A percentile compares a stretch with the other conserved stretches of the same genome.
phyloP scores from a whole-genome alignment of 257 asterid species.

The Fraxinus pennsylvanica region DNA sequence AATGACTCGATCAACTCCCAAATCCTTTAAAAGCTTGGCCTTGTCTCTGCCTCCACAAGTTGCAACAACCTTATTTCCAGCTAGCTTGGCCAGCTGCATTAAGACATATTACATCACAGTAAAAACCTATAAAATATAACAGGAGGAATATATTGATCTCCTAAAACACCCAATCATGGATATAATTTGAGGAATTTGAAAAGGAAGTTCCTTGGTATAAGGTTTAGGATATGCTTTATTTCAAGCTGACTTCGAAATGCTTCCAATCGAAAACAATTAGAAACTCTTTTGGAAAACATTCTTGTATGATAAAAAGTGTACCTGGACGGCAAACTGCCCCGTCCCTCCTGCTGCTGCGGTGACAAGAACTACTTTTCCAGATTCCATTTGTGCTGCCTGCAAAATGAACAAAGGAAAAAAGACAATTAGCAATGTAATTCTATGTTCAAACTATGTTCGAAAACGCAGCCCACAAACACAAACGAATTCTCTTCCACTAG shows the following conservation, averaged over 20 bases:
- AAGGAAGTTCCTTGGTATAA: constrained; percentile 1
- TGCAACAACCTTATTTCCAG: constrained; percentile 88
- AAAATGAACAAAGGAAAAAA: constrained; percentile 21
- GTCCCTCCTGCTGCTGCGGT: constrained; percentile 99
- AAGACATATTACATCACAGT: constrained; percentile 6
- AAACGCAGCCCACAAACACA: constrained; percentile 12
- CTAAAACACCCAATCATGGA: constrained; percentile 1
- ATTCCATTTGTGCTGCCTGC: constrained; percentile 88
- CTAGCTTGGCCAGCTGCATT: constrained; percentile 86
- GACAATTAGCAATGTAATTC: constrained; percentile 10
- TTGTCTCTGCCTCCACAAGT: constrained; percentile 94
- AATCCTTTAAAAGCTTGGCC: constrained; percentile 78
- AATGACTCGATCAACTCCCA: constrained; percentile 90
- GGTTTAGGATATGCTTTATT: not conserved
- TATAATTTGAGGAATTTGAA: not conserved
- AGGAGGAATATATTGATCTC: constrained; percentile 7
- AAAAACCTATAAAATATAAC: not conserved
- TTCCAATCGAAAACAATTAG: constrained; percentile 15
- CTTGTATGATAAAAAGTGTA: constrained; percentile 30
- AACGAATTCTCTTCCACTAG: not conserved
- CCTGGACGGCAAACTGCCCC: constrained; percentile 99
- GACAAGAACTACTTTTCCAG: constrained; percentile 85
- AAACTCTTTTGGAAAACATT: not conserved
- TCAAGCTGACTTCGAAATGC: not conserved
- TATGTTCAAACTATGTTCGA: not conserved